Evolutionary conservation across 352 stramenopile species (phyloP).

Genomic region (Phytophthora pseudosyringae): DNA sequence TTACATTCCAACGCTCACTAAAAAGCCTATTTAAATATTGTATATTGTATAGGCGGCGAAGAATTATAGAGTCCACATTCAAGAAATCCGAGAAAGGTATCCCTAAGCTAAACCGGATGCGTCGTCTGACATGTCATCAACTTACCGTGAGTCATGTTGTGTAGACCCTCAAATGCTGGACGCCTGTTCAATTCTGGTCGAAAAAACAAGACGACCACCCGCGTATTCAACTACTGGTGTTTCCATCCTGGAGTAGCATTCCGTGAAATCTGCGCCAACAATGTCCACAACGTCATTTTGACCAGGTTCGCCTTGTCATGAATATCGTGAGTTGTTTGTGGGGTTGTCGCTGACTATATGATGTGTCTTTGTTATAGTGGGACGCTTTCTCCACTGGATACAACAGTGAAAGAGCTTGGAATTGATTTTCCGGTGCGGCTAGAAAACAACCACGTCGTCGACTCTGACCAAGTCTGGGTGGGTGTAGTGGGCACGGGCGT

Average conservation of each 20-base stretch:
- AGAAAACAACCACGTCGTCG: constrained; percentile 98
- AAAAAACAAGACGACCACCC: constrained; percentile 62
- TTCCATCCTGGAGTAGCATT: constrained; percentile 98
- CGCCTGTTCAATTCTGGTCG: constrained; percentile 58
- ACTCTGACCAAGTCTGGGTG: constrained; percentile 87
- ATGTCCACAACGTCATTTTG: constrained; percentile 89
- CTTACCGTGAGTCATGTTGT: constrained; percentile 17
- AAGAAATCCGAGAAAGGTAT: constrained; percentile 87
- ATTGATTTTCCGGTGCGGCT: constrained; percentile 96
- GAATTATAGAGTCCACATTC: constrained; percentile 90
- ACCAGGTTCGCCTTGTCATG: constrained; percentile 64
- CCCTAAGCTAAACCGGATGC: constrained; percentile 32
- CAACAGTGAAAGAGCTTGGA: constrained; percentile 96
- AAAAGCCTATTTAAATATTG: neutral
- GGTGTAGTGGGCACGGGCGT: constrained; percentile 94
- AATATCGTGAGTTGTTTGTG: neutral
- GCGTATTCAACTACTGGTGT: constrained; percentile 99
- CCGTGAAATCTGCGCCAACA: constrained; percentile 93
- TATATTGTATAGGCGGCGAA: constrained; percentile 53
- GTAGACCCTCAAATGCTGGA: constrained; percentile 44
- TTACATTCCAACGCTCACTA: neutral
- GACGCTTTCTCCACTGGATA: constrained; percentile 97
- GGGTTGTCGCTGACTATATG: constrained; percentile 3
- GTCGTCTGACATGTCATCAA: neutral
- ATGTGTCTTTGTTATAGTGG: constrained; percentile 69